phyloP scores from a whole-genome alignment of 169 alveolate genomes.

The Besnoitia besnoiti region DNA sequence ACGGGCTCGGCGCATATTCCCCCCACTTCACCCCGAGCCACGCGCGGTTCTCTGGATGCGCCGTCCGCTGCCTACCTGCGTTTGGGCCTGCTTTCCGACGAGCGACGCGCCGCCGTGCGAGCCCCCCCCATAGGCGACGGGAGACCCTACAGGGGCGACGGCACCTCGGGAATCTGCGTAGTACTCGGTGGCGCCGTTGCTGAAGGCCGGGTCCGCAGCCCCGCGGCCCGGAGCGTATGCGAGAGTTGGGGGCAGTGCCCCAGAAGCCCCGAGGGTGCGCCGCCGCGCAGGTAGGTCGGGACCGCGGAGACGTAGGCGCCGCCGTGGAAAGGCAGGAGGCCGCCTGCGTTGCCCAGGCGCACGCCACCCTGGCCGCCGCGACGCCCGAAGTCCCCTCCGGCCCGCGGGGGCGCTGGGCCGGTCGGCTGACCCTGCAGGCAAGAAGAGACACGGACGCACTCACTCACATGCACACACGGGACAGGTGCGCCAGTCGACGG shows the following conservation, averaged over 20 bases:
- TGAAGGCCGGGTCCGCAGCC: too few relatives aligned
- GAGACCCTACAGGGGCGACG: not conserved
- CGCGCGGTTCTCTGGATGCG: not conserved
- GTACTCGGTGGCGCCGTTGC: not conserved
- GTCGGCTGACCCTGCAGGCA: not conserved
- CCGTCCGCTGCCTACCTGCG: not conserved
- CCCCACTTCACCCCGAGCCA: too few relatives aligned
- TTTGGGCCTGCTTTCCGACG: not conserved
- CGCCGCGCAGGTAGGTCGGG: not conserved
- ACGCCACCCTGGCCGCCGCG: not conserved
- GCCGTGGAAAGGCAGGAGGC: not conserved
- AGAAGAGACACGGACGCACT: not conserved
- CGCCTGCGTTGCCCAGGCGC: not conserved
- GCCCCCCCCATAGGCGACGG: not conserved
- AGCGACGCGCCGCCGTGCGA: not conserved
- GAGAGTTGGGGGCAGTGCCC: not conserved
- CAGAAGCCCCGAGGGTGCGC: not conserved
- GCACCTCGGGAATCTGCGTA: not conserved
- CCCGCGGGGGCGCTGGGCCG: not conserved
- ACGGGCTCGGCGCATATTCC: too few relatives aligned
- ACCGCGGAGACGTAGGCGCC: not conserved
- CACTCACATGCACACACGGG: too few relatives aligned
- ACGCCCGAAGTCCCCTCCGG: not conserved
- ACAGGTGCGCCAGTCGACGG: not conserved
- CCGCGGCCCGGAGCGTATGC: not conserved